A percentile compares a stretch with the other conserved stretches of the same genome.
Conservation (phyloP, 495 filamentous ascomycete species). For the Talaromyces liani region DNA sequence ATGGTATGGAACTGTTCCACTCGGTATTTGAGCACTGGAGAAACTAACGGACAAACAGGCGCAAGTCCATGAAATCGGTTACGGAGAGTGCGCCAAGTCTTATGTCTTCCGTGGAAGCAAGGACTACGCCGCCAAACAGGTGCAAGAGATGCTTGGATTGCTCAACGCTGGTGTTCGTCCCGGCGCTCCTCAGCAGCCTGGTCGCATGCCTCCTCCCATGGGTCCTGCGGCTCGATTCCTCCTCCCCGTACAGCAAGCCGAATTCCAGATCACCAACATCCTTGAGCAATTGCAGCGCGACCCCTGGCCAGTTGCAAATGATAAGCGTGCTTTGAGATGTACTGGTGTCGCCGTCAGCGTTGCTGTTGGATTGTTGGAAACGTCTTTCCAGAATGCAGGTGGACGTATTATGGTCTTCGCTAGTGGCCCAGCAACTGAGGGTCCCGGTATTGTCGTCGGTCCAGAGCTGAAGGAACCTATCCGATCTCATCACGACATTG, state of each 20-base stretch:
- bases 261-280: constrained; percentile 96
- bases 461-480: constrained; percentile 97
- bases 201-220: constrained; percentile 62
- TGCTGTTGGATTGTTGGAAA: constrained; percentile 85
- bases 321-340: constrained; percentile 85
- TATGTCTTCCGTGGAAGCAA: constrained; percentile 98
- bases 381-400: constrained; percentile 90
- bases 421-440: constrained; percentile 92
- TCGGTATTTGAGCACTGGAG: background rate
- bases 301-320: constrained; percentile 95
- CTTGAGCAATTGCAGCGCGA: constrained; percentile 96
- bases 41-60: constrained; percentile 47
- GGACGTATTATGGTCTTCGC: constrained; percentile 96
- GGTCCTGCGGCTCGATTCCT: constrained; percentile 86
- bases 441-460: constrained; percentile 92
- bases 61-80: constrained; percentile 97
- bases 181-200: constrained; percentile 71
- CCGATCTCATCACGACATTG: constrained; percentile 97
- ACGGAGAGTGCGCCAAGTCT: constrained; percentile 97
- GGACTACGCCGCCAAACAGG: constrained; percentile 93
- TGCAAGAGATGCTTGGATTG: constrained; percentile 97
- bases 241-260: constrained; percentile 89
- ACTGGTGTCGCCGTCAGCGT: constrained; percentile 95
- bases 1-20: constrained; percentile 55
- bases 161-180: constrained; percentile 62